Base-by-base conservation (phyloP, 257 asterid species). In the Fraxinus anomala region DNA sequence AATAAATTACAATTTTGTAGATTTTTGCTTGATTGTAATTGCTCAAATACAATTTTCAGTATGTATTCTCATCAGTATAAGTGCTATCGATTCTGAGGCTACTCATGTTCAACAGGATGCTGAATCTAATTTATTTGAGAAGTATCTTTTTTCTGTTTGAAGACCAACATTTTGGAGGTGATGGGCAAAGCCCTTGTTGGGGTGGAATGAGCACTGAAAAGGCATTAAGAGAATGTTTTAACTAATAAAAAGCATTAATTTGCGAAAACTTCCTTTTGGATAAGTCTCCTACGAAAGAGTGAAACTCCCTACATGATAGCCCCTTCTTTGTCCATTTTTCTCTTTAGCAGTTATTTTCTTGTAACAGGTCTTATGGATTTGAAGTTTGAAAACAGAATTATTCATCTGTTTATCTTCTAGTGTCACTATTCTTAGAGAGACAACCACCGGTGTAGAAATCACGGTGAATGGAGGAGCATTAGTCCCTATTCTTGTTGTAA, bases 1-100 rank as follows among this genome's bases (percentile, higher is more conserved):
- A 81, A 36, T 63, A 77, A 44, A 70, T 80, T 71, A 23, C 44
- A 30, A 21, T 47, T 54, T 11, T 75, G n/a, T 51, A 28, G 34
- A 34, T 21, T 66, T 76, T 67, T 72, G 80, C 51, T 77, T 73
- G 34, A 56, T 68, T 59, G 54, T 42, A 76, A 75, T 54, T 72
- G 71, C 36, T 73, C 17, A 33, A 80, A 72, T 66, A 30, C 28
- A 24, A 24, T 9, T 75, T 67, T 71, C 40, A 51, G 24, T 77
- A 33, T 71, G 51, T 75, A 42, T 30, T 74, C 37, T 40, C 73
- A 61, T 73, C 65, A 17, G 19, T 74, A n/a, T 74, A 72, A 21
- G 10, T n/a, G 31, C 24, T 51, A 56, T 63, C 34, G 61, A 31
- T 72, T 78, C 40, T 19, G 30, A 59, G 49, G 79, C 61, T 66